Percentiles rank a stretch among this genome's conserved stretches.
Conservation (phyloP, 371 early-diverging fungal genomes). For the Capniomyces stellatus region DNA sequence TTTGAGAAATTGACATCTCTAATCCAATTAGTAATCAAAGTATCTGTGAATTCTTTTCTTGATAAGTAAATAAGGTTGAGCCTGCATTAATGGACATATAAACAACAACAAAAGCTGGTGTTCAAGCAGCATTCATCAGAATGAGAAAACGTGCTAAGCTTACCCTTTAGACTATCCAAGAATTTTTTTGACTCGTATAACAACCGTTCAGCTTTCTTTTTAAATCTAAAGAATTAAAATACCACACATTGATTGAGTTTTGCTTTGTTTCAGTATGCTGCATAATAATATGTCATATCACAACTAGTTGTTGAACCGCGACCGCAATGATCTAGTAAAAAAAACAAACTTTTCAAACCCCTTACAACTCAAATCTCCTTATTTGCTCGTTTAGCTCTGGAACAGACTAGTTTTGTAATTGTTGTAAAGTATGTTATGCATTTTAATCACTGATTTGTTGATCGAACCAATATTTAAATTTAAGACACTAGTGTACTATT, state of each 20-base stretch:
- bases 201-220: slow-evolving; percentile 64
- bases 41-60: not conserved
- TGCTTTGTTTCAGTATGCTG: too few species aligned
- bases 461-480: too few species aligned
- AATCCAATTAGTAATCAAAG: too few species aligned
- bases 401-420: slow-evolving; percentile 47
- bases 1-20: slow-evolving; percentile 71
- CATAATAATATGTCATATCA: too few species aligned
- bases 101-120: not conserved
- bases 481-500: too few species aligned
- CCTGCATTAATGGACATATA: slow-evolving; percentile 1
- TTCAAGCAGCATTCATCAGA: not conserved
- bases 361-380: slow-evolving; percentile 54
- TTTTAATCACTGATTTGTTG: too few species aligned
- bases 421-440: too few species aligned
- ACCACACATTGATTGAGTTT: not conserved
- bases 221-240: slow-evolving; percentile 35
- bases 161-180: slow-evolving; percentile 44
- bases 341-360: slow-evolving; percentile 1
- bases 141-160: slow-evolving; percentile 31
- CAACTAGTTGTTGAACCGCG: too few species aligned
- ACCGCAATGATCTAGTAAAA: too few species aligned
- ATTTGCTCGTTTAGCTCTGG: slow-evolving; percentile 74
- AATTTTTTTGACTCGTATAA: slow-evolving; percentile 88
- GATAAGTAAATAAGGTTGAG: too few species aligned